Evolutionary conservation across 768 basidiomycete genomes (phyloP), one percentile per base, ranked within the genome.

Genomic region (Pholiota microspora): DNA sequence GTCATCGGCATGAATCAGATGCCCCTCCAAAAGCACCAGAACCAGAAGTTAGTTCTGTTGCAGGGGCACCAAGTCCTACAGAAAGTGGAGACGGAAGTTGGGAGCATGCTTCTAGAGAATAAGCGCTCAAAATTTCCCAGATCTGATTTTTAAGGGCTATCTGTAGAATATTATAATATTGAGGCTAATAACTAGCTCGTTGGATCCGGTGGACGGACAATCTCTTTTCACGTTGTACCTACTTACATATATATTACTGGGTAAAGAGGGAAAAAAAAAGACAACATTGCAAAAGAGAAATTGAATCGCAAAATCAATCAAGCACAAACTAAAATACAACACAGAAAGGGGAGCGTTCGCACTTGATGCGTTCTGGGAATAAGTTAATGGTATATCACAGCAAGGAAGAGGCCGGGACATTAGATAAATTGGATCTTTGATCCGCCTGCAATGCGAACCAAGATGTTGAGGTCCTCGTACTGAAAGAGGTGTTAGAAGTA

Each of bases 401-500:
- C 16, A 53, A 45, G 44, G 34, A 35, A n/a, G 36, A 40, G 50
- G 15, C 25, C 53, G 13, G 23, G 34, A 32, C 49, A 24, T 32
- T 64, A 65, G 50, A 84, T 77, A 67, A 95, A 90, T 46, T 85
- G 86, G 35, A 98, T 70, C 66, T 91, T 90, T 1, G 89, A 83
- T 50, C 85, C 85, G 62, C 89, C 91, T 8, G 92, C 91, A n/a
- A 91, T 85, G 3, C 92, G 83, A 47, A 83, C 77, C 81, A 88
- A 85, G 49, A 95, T 81, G 51, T 89, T 83, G 59, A 95, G 76
- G 45, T 86, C 80, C 69, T 97, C 94, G 68, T 97, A 98, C 95
- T 98, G 64, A 6, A 51, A 28, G 55, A 57, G 31, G 47, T 54
- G 51, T 63, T 56, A 51, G 46, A 64, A 23, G 54, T 2, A n/a